phyloP scores from a whole-genome alignment of 164 flowering plant genomes.

The Houttuynia cordata region DNA sequence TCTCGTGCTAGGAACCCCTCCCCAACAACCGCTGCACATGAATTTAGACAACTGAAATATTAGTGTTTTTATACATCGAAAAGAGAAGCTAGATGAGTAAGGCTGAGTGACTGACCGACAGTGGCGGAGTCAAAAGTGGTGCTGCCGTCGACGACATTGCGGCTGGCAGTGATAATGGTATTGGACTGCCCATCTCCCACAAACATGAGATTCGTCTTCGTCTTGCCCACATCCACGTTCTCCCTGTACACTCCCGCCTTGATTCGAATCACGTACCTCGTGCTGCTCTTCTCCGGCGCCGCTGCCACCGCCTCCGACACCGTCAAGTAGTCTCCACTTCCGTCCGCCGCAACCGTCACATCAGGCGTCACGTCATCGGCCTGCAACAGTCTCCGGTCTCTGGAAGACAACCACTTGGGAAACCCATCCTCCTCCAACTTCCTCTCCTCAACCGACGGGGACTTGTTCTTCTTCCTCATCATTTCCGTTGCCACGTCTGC shows the following conservation, averaged over 20 bases:
- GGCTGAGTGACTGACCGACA: slow-evolving; percentile 76
- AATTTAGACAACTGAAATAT: too few species aligned
- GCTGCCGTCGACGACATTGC: slow-evolving; percentile 72
- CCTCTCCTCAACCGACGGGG: background rate
- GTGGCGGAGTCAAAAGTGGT: slow-evolving; percentile 95
- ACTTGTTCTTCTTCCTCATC: background rate
- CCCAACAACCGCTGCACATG: slow-evolving; percentile 67
- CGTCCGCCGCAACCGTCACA: slow-evolving; percentile 77
- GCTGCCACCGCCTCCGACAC: slow-evolving; percentile 67
- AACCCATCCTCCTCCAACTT: background rate
- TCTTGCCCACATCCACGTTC: slow-evolving; percentile 70
- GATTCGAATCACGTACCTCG: slow-evolving; percentile 51
- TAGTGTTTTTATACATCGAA: too few species aligned
- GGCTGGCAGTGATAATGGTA: slow-evolving; percentile 71
- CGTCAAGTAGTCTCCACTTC: slow-evolving; percentile 57
- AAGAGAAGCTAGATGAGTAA: background rate
- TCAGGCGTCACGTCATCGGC: slow-evolving; percentile 6
- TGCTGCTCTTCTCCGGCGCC: slow-evolving; percentile 55
- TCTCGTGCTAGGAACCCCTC: slow-evolving; percentile 56
- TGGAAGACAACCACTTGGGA: slow-evolving; percentile 4
- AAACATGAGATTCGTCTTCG: slow-evolving; percentile 72
- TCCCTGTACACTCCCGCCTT: slow-evolving; percentile 81
- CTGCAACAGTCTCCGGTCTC: slow-evolving; percentile 5
- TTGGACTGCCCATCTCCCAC: slow-evolving; percentile 67
- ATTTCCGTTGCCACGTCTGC: background rate